Conservation (phyloP, 2,329 filamentous ascomycete species). For the Trichoderma pleuroti region DNA sequence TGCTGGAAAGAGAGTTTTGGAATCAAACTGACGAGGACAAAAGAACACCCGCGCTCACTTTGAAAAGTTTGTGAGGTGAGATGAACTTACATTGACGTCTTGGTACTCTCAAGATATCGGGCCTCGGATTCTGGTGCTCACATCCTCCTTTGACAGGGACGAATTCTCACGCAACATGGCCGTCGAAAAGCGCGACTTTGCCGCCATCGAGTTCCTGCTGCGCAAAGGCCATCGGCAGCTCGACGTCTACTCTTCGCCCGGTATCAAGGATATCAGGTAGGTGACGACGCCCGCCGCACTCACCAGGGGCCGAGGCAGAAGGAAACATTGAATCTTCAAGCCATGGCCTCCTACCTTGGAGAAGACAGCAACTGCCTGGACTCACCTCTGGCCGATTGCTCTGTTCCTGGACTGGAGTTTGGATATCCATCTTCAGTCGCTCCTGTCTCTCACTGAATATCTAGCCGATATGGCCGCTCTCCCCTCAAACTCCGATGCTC, state of each 20-base stretch:
- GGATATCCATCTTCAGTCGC: not conserved
- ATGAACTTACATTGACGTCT: not conserved
- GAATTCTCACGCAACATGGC: slow-evolving; percentile 72
- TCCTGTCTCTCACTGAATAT: not conserved
- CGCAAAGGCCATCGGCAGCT: slow-evolving; percentile 79
- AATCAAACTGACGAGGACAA: not conserved
- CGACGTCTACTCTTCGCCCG: slow-evolving; percentile 74
- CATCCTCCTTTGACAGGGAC: slow-evolving; percentile 41
- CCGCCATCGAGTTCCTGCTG: slow-evolving; percentile 78
- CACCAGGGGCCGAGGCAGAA: not conserved
- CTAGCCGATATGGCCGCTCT: not conserved
- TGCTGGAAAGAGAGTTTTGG: not conserved
- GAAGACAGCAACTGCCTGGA: not conserved
- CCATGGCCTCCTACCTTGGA: not conserved
- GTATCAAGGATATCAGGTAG: slow-evolving; percentile 69
- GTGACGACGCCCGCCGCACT: not conserved
- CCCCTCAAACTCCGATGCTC: not conserved
- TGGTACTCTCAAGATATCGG: not conserved
- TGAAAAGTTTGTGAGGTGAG: slow-evolving; percentile 59
- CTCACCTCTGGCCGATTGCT: not conserved
- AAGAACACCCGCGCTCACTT: slow-evolving; percentile 60
- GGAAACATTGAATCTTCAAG: not conserved
- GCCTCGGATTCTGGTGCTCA: not conserved
- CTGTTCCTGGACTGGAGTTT: not conserved
- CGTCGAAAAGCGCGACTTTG: slow-evolving; percentile 80